Evolutionary conservation across 2,329 filamentous ascomycete genomes (phyloP), one percentile per base, ranked within the genome.

Genomic region (Rhynchosporium graminicola): DNA sequence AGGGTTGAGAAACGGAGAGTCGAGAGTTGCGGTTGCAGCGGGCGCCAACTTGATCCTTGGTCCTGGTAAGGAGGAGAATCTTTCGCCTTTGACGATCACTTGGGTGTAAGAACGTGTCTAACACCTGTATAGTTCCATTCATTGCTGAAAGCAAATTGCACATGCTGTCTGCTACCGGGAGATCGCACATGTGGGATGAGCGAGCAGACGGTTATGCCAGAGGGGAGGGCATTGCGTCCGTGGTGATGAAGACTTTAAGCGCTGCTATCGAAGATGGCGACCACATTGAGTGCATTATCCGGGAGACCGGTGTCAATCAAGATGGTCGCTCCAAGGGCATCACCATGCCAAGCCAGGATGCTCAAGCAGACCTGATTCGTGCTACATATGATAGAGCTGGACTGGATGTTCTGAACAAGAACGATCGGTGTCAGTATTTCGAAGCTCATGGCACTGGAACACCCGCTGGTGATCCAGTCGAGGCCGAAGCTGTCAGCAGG

Each of bases 241-340:
- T 89, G 1, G 68, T 88, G 2, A 69, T 89, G 47, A 89, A 89
- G 73, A 79, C 78, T 0, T 74, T 88, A 4, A 75, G 76, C 12
- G 70, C 75, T 33, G 80, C 80, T 1, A 43, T 80, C 4, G 69
- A 69, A 29, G 77, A 79, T 54, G 73, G 74, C 2, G 76, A 82
- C 64, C 69, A 71, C 0, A 78, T 82, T 36, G 73, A 76, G 4
- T 76, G 76, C 6, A 68, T 82, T 1, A 79, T 82, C 33, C 69
- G 75, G 15, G 74, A 72, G 0, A 77, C 74, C 7, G 77, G 75
- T 6, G 67, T 75, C 4, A 81, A 80, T 57, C 76, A 79, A 59
- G 78, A 81, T 61, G 80, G 80, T 4, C 71, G 72, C 8, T 80
- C 79, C 0, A 69, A 74, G 3, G 78, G 57, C 2, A 59, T 59